These are phyloP conservation scores for Pythium oligandrum DNA, from an alignment of 352 stramenopile genomes.

Conservation along the genomic window DNA sequence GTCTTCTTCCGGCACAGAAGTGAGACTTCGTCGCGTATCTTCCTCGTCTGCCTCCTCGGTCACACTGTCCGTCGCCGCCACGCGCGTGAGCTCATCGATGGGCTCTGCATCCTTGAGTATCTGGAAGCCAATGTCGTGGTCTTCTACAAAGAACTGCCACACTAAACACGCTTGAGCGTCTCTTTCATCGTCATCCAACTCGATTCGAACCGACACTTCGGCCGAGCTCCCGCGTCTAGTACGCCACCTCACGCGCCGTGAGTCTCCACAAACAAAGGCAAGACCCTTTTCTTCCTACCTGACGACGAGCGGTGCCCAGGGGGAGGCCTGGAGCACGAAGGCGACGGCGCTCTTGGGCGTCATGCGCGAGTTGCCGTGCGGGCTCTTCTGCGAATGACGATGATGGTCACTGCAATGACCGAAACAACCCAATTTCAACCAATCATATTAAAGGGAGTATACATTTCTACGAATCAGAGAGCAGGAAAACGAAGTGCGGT, in stretches of 20 bases:
- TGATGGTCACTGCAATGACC: no score
- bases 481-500: background rate
- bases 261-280: no score
- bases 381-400: no score
- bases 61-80: conserved; percentile 14
- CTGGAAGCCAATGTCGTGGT: conserved; percentile 62
- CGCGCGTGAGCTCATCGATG: conserved; percentile 30
- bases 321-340: conserved; percentile 52
- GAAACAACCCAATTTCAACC: conserved; percentile 17
- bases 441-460: conserved; percentile 19
- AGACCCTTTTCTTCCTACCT: conserved; percentile 13
- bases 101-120: conserved; percentile 38
- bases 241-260: background rate
- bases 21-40: background rate
- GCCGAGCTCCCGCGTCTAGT: conserved; percentile 40
- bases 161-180: conserved; percentile 8
- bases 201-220: conserved; percentile 37
- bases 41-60: background rate
- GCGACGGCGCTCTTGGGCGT: conserved; percentile 21
- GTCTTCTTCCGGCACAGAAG: background rate
- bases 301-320: conserved; percentile 43
- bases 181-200: conserved; percentile 8
- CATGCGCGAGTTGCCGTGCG: no score
- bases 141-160: conserved; percentile 61
- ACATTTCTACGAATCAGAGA: conserved; percentile 9